These are phyloP conservation scores for Podospora appendiculata DNA, from an alignment of 495 filamentous ascomycete species.

Conservation along the genomic window DNA sequence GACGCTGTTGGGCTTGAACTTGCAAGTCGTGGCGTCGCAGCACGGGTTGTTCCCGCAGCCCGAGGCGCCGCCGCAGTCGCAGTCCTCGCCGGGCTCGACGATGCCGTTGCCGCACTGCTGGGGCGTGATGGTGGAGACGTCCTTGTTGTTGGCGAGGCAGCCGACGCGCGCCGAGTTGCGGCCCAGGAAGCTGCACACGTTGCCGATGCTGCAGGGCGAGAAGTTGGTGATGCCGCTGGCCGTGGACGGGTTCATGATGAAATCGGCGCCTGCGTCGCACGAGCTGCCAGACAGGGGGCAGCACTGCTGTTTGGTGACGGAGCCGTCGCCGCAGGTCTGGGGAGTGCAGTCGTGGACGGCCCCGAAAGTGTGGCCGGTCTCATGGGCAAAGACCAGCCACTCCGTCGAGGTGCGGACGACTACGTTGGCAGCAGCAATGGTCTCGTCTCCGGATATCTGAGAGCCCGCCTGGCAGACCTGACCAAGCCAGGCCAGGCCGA, in stretches of 20 bases:
- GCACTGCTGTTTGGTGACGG: constrained; percentile 65
- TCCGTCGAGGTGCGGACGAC: constrained; percentile 76
- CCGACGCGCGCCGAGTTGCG: constrained; percentile 66
- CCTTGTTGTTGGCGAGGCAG: constrained; percentile 77
- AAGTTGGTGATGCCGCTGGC: constrained; percentile 63
- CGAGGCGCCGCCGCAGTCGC: constrained; percentile 78
- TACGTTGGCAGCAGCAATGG: constrained; percentile 79
- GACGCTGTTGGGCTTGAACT: constrained; percentile 65
- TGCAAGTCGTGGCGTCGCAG: constrained; percentile 84
- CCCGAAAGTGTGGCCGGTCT: constrained; percentile 91
- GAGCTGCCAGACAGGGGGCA: constrained; percentile 64
- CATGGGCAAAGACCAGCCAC: constrained; percentile 97
- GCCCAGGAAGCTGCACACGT: constrained; percentile 86
- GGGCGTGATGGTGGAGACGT: constrained; percentile 76
- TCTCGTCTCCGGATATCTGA: constrained; percentile 42
- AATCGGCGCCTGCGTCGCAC: constrained; percentile 70
- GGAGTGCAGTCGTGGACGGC: constrained; percentile 87
- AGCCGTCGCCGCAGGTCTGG: constrained; percentile 53
- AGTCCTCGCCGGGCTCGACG: constrained; percentile 89
- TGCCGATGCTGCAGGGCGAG: constrained; percentile 83
- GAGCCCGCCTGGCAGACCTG: constrained; percentile 68
- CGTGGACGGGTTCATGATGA: constrained; percentile 95
- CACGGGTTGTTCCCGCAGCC: constrained; percentile 69
- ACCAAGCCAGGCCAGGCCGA: constrained; percentile 90
- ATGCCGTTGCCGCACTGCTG: constrained; percentile 94